Conservation (phyloP, 2,329 filamentous ascomycete species). For the Cytospora paraplurivora region DNA sequence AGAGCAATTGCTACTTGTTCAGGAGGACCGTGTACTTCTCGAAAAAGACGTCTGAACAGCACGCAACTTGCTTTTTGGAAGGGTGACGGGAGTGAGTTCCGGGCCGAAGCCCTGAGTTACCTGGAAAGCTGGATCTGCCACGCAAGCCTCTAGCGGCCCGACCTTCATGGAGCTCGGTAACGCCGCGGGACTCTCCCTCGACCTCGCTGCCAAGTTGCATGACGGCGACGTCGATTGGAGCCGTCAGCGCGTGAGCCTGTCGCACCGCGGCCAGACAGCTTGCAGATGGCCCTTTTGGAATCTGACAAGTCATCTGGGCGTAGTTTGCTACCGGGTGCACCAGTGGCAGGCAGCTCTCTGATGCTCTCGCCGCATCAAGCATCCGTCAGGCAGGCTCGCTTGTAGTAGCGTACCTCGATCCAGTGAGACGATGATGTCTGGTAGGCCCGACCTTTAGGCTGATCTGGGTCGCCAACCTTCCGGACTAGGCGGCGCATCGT, state of each 20-base stretch:
- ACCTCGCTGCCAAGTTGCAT: constrained; percentile 50
- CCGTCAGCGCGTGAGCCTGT: constrained; percentile 51
- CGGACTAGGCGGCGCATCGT: constrained; percentile 56
- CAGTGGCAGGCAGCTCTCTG: constrained; percentile 61
- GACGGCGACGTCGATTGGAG: constrained; percentile 52
- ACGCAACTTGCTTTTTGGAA: constrained; percentile 60
- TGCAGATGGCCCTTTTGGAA: constrained; percentile 53
- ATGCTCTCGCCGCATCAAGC: constrained; percentile 55
- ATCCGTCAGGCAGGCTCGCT: constrained; percentile 63
- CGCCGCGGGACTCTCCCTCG: constrained; percentile 45
- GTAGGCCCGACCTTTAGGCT: constrained; percentile 68
- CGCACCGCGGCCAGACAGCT: constrained; percentile 53
- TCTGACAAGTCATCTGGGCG: constrained; percentile 59
- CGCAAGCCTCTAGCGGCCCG: constrained; percentile 49
- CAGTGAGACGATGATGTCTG: constrained; percentile 55
- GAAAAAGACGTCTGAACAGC: constrained; percentile 55
- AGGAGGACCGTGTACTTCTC: constrained; percentile 40
- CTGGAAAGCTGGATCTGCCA: constrained; percentile 49
- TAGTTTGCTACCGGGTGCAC: constrained; percentile 59
- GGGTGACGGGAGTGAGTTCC: constrained; percentile 47
- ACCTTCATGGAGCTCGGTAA: constrained; percentile 54
- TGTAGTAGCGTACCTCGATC: constrained; percentile 64
- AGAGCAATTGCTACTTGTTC: constrained; percentile 47
- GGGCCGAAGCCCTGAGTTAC: constrained; percentile 58
- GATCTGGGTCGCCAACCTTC: constrained; percentile 57